phyloP scores from a whole-genome alignment of 2,329 filamentous ascomycete species.

The Penicillium sp. region DNA sequence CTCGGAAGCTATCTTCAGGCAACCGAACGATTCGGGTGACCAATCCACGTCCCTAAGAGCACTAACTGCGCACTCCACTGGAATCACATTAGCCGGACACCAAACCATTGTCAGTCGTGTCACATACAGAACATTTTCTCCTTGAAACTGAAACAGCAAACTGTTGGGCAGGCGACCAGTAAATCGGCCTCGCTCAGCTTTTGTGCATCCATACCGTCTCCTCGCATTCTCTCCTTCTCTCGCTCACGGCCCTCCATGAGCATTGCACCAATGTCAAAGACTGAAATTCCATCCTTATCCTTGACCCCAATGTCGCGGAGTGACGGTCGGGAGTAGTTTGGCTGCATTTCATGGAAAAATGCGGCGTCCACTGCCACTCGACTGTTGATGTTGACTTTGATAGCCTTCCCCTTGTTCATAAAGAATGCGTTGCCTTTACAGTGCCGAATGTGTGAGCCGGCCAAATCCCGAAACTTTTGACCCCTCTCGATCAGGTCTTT shows the following conservation, averaged over 20 bases:
- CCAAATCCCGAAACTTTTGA: conserved; percentile 31
- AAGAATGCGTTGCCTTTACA: conserved; percentile 37
- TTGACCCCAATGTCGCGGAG: conserved; percentile 14
- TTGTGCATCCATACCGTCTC: conserved; percentile 10
- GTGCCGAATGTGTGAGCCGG: conserved; percentile 28
- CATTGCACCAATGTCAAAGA: conserved; percentile 13
- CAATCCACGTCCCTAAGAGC: conserved; percentile 18
- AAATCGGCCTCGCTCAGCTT: conserved; percentile 17
- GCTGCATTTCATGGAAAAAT: conserved; percentile 28
- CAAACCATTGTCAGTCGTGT: conserved; percentile 3
- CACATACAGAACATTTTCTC: conserved; percentile 26
- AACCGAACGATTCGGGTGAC: conserved; percentile 20
- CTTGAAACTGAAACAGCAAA: conserved; percentile 25
- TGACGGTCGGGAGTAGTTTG: conserved; percentile 24
- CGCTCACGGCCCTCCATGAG: conserved; percentile 8
- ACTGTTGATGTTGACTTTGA: conserved; percentile 26
- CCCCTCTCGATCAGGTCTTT: conserved; percentile 29
- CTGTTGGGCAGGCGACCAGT: conserved; percentile 20
- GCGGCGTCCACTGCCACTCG: conserved; percentile 21
- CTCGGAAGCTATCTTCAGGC: conserved; percentile 22
- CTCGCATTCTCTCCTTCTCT: conserved; percentile 16
- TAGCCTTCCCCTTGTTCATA: conserved; percentile 27
- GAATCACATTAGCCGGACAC: conserved; percentile 3
- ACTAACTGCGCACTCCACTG: conserved; percentile 20
- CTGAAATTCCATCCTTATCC: conserved; percentile 12